A percentile compares a stretch with the other conserved stretches of the same genome.
These are phyloP conservation scores for Yarrowia sp. DNA, from an alignment of 805 yeast genomes.

Conservation along the genomic window DNA sequence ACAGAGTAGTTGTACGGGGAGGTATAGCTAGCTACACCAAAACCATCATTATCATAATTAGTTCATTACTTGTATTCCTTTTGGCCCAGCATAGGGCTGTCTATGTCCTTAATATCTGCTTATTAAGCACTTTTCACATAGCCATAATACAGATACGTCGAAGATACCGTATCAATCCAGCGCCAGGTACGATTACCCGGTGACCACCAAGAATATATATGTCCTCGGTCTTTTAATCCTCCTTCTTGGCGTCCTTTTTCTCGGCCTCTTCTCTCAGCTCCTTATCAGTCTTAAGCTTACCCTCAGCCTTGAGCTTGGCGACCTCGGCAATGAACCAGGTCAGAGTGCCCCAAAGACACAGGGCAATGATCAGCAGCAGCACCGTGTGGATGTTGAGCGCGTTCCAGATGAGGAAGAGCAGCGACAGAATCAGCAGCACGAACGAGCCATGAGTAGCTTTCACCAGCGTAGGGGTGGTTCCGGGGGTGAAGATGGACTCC, in stretches of 20 bases:
- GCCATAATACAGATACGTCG: too few relatives aligned
- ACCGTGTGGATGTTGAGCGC: slow-evolving; percentile 65
- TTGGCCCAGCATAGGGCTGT: too few relatives aligned
- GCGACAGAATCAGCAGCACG: slow-evolving; percentile 55
- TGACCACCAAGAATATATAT: too few relatives aligned
- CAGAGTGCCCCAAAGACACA: slow-evolving; percentile 70
- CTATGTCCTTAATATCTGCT: too few relatives aligned
- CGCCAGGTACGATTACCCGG: too few relatives aligned
- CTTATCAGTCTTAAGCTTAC: slow-evolving; percentile 10
- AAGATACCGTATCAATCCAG: neutral
- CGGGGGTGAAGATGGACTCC: slow-evolving; percentile 91
- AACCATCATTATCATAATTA: too few relatives aligned
- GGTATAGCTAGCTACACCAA: too few relatives aligned
- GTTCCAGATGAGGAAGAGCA: slow-evolving; percentile 57
- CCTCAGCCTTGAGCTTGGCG: slow-evolving; percentile 41
- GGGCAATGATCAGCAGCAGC: slow-evolving; percentile 54
- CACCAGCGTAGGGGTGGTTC: slow-evolving; percentile 85
- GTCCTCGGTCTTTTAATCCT: neutral
- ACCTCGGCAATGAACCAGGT: slow-evolving; percentile 86
- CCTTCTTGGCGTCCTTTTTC: neutral
- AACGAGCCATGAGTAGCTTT: slow-evolving; percentile 87
- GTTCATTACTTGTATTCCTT: too few relatives aligned
- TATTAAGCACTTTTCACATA: too few relatives aligned
- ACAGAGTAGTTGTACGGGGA: too few relatives aligned
- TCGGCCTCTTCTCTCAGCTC: neutral